A percentile compares a stretch with the other conserved stretches of the same genome.
Evolutionary conservation across 1,284 basidiomycete species (phyloP).

Genomic region (Ceratobasidium sp.): DNA sequence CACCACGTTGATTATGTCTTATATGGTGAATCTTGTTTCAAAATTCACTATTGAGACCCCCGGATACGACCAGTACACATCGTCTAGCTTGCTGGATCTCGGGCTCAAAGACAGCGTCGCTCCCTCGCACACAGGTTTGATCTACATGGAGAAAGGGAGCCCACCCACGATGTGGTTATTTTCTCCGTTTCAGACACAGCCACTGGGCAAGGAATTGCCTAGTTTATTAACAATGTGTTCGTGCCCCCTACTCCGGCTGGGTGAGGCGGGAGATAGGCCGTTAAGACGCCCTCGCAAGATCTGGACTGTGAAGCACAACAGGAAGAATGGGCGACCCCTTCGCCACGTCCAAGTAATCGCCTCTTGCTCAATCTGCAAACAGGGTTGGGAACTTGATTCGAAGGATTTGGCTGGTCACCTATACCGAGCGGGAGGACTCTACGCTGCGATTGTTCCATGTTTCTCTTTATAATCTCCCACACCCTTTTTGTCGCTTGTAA

Average conservation of each 20-base stretch:
- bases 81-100: background rate
- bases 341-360: background rate
- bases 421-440: constrained; percentile 17
- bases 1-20: background rate
- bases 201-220: constrained; percentile 32
- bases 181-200: constrained; percentile 21
- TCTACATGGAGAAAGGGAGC: background rate
- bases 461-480: too few relatives aligned
- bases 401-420: background rate
- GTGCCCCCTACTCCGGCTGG: background rate
- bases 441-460: constrained; percentile 19
- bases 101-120: constrained; percentile 13
- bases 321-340: background rate
- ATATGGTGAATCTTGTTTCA: background rate
- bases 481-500: too few relatives aligned
- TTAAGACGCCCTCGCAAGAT: background rate
- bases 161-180: constrained; percentile 28
- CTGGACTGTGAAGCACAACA: constrained; percentile 9
- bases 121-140: background rate
- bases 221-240: background rate
- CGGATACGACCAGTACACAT: too few relatives aligned
- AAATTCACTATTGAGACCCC: background rate
- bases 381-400: background rate
- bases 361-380: constrained; percentile 11
- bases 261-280: too few relatives aligned